phyloP scores from a whole-genome alignment of 2,329 filamentous ascomycete species.

The Colletotrichum liaoningense region DNA sequence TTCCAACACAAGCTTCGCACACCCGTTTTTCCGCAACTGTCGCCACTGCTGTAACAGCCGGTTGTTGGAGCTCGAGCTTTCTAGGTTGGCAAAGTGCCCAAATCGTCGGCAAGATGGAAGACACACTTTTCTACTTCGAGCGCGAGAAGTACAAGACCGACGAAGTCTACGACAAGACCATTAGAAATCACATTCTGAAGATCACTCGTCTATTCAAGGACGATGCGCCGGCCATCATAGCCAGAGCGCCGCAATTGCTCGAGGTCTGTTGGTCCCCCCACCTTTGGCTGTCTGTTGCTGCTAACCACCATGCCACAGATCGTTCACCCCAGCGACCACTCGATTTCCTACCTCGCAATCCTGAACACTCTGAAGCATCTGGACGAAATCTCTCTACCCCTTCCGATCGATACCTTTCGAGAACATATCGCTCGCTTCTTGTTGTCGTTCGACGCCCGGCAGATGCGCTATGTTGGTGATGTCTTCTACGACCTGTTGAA shows the following conservation, averaged over 20 bases:
- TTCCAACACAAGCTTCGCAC: neutral
- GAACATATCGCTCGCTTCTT: constrained; percentile 59
- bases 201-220: constrained; percentile 52
- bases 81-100: neutral
- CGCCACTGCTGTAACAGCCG: neutral
- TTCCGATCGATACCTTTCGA: constrained; percentile 44
- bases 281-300: neutral
- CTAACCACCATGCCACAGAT: constrained; percentile 45
- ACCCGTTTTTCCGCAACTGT: neutral
- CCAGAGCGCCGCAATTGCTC: constrained; percentile 52
- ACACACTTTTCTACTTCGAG: constrained; percentile 56
- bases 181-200: constrained; percentile 50
- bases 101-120: constrained; percentile 44
- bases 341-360: constrained; percentile 63
- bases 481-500: constrained; percentile 58
- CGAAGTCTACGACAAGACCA: constrained; percentile 53
- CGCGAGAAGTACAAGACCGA: constrained; percentile 43
- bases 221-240: constrained; percentile 44
- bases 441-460: constrained; percentile 59
- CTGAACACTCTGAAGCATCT: constrained; percentile 53
- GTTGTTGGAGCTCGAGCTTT: constrained; percentile 12
- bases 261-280: constrained; percentile 46
- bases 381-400: neutral
- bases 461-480: constrained; percentile 63
- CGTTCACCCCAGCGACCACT: constrained; percentile 60